These are phyloP conservation scores for Voacanga thouarsii DNA, from an alignment of 257 asterid species.

Conservation along the genomic window DNA sequence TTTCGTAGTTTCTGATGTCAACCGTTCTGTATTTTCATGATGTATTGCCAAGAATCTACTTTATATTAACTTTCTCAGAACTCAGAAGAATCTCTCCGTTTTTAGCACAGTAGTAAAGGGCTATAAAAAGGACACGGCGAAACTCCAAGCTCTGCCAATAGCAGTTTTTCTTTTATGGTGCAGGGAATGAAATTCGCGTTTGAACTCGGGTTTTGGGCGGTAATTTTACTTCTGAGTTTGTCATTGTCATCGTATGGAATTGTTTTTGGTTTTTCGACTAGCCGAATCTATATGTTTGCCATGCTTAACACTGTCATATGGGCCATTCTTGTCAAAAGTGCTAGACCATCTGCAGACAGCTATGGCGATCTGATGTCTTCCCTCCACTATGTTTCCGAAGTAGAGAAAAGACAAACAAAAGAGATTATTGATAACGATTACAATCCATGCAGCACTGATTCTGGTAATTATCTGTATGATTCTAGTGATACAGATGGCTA, in stretches of 20 bases:
- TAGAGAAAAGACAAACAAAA: not conserved
- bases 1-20: not conserved
- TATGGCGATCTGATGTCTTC: conserved; percentile 11
- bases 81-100: not conserved
- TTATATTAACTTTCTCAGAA: conserved; percentile 7
- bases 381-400: not conserved
- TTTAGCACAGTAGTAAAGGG: not conserved
- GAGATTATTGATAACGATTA: not conserved
- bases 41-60: not conserved
- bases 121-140: conserved; percentile 1
- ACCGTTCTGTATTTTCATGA: not conserved
- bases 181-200: conserved; percentile 25
- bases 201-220: conserved; percentile 10
- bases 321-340: conserved; percentile 9
- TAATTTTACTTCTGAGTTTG: conserved; percentile 11
- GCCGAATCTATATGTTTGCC: conserved; percentile 9
- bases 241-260: conserved; percentile 16
- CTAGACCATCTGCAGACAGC: conserved; percentile 15
- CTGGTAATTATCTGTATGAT: not conserved
- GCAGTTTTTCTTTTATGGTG: not conserved
- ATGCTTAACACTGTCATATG: conserved; percentile 21
- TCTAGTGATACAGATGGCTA: not conserved
- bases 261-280: conserved; percentile 5
- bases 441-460: not conserved
- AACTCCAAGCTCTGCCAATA: not conserved